phyloP scores from a whole-genome alignment of 306 rosid genomes.

The Prunus dulcis region DNA sequence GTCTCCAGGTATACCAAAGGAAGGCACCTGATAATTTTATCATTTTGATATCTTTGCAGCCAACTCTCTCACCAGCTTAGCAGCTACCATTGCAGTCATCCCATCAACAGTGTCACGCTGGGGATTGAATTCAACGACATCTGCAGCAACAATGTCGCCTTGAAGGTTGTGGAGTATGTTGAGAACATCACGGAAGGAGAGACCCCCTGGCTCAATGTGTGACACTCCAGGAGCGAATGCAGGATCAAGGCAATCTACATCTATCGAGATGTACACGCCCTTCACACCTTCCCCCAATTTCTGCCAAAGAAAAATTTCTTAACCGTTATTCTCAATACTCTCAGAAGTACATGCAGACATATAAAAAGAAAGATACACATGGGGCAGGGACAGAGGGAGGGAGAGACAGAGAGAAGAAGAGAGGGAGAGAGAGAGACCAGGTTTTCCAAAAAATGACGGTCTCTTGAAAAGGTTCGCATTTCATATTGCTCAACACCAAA shows the following conservation, averaged over 20 bases:
- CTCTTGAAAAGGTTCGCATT: conserved; percentile 86
- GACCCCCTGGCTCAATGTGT: conserved; percentile 95
- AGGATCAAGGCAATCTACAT: conserved; percentile 89
- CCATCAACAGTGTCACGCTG: conserved; percentile 95
- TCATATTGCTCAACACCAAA: conserved; percentile 94
- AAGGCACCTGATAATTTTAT: background rate
- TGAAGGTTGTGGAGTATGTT: conserved; percentile 90
- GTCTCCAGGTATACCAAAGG: background rate
- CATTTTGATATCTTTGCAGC: conserved; percentile 83
- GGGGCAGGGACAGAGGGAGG: background rate
- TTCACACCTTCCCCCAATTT: conserved; percentile 94
- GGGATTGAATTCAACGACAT: conserved; percentile 89
- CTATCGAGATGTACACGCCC: conserved; percentile 89
- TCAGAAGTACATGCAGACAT: background rate
- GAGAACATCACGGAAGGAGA: conserved; percentile 83
- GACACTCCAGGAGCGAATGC: conserved; percentile 99
- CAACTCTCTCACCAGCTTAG: conserved; percentile 88
- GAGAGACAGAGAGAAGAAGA: background rate
- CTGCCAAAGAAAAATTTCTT: conserved; percentile 37
- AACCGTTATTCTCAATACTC: background rate
- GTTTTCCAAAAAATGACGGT: conserved; percentile 67
- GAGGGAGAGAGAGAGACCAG: conserved; percentile 48
- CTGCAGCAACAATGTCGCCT: conserved; percentile 81
- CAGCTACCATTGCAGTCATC: conserved; percentile 99
- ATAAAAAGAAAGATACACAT: background rate